A percentile compares a stretch with the other conserved stretches of the same genome.
phyloP scores from a whole-genome alignment of 1,284 basidiomycete genomes.

The Mycena citricolor region DNA sequence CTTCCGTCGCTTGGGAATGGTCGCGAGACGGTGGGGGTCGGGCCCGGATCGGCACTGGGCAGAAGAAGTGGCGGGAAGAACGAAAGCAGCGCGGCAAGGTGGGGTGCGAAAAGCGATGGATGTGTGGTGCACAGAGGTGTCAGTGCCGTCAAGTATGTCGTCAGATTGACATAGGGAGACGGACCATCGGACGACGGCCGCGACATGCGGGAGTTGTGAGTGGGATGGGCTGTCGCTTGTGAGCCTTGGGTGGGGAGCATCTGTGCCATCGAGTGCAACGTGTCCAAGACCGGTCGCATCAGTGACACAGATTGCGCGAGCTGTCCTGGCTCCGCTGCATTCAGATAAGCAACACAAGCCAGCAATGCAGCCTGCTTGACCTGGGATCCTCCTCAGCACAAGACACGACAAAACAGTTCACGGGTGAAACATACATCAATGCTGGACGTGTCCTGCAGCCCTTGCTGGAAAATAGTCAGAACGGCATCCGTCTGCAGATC shows the following conservation, averaged over 20 bases:
- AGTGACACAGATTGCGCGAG: constrained; percentile 56
- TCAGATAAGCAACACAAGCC: constrained; percentile 64
- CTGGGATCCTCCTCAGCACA: constrained; percentile 30
- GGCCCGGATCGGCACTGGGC: constrained; percentile 63
- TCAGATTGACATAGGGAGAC: constrained; percentile 45
- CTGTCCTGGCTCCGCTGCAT: constrained; percentile 53
- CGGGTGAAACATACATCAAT: constrained; percentile 48
- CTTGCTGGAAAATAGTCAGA: constrained; percentile 58
- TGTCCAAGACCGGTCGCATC: constrained; percentile 67
- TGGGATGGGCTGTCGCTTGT: constrained; percentile 25
- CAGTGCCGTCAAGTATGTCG: constrained; percentile 65
- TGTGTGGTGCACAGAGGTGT: constrained; percentile 70
- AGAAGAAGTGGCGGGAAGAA: constrained; percentile 68
- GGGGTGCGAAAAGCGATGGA: constrained; percentile 66
- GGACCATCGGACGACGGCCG: constrained; percentile 22
- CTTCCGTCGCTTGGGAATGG: constrained; percentile 50
- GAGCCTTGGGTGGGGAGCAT: constrained; percentile 32
- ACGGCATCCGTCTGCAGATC: constrained; percentile 70
- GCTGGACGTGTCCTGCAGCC: constrained; percentile 61
- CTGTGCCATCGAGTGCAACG: constrained; percentile 54
- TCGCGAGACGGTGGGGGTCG: constrained; percentile 69
- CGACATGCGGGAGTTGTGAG: constrained; percentile 15
- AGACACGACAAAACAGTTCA: constrained; percentile 1
- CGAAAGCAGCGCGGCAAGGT: constrained; percentile 58
- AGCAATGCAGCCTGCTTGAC: constrained; percentile 61